Evolutionary conservation across 306 rosid genomes (phyloP), one percentile per base, ranked within the genome.

Genomic region (Lathyrus aphaca): DNA sequence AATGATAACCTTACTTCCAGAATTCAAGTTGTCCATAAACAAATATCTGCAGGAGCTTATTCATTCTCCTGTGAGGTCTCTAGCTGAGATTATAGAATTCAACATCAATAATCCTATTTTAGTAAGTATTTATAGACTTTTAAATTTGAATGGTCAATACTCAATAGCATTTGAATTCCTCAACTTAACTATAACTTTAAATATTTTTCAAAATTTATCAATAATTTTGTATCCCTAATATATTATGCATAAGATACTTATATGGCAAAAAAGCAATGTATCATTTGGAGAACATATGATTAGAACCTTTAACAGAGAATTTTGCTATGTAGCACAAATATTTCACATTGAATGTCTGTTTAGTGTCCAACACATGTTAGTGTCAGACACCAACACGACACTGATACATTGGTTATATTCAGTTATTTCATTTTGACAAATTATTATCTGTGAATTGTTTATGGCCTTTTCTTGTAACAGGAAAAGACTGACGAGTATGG

Each of bases 31-130:
- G 14, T 18, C 71, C 67, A 15, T 89, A 60, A 87, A 85, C 35
- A 48, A 67, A 1, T 87, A 82, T 55, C 69, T 87, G 8, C 39
- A 77, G 54, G 83, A 83, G 11, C 82, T 89, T 15, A n/a, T 66
- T 50, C 54, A 39, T 4, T 86, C 91, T 64, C 90, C 92, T 0
- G 84, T 89, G 43, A 74, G 73, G 16, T 83, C 88, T 19, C 67
- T 87, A 13, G 83, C 85, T 19, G 84, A 89, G 50, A 73, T 87
- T 19, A 87, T 85, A 27, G 68, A 80, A 32, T 87, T 85, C 87
- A 85, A 87, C 82, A 10, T 54, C 39, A 66, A 89, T 0, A 19
- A 87, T 60, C 65, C 89, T 29, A 48, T 43, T 42, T 46, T 81
- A 75, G 89, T 82, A 68, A 84, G 81, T 16, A 27, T 27, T 0